Evolutionary conservation across 805 yeast species (phyloP).

Genomic region (Wickerhamomyces canadensis): DNA sequence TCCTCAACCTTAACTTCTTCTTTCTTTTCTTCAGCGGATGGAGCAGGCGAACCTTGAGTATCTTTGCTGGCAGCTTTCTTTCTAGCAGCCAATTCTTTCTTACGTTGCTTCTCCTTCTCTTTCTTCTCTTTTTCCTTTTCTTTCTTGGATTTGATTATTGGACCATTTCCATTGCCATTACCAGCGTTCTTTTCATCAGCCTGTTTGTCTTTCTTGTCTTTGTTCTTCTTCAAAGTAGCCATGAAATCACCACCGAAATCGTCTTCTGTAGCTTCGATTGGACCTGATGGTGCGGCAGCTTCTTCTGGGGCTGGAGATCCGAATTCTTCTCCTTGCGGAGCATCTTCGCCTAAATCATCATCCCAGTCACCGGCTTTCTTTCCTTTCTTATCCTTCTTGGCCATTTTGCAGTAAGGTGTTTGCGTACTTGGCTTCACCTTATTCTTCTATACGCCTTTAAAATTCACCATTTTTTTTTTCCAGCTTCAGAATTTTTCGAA

Average conservation of each 20-base stretch:
- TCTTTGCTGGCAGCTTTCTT: conserved; percentile 61
- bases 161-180: conserved; percentile 47
- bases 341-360: conserved; percentile 55
- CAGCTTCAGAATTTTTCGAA: conserved; percentile 1
- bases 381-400: conserved; percentile 54
- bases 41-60: neutral
- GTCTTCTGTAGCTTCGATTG: conserved; percentile 30
- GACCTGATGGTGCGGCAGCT: conserved; percentile 23
- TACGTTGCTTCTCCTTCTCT: conserved; percentile 82
- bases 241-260: conserved; percentile 65
- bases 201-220: conserved; percentile 66
- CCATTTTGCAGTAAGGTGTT: conserved; percentile 18
- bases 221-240: conserved; percentile 75
- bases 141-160: conserved; percentile 82
- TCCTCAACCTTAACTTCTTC: conserved; percentile 19
- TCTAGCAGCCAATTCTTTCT: conserved; percentile 84
- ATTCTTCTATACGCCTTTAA: too few species aligned
- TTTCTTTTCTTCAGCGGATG: conserved; percentile 18
- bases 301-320: conserved; percentile 32
- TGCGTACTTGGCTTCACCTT: too few species aligned
- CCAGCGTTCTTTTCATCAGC: conserved; percentile 44
- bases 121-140: conserved; percentile 94
- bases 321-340: conserved; percentile 48
- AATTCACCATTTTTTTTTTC: too few species aligned
- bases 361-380: conserved; percentile 78